Percentiles rank a stretch among this genome's conserved stretches.
These are phyloP conservation scores for Wickerhamomyces hampshirensis DNA, from an alignment of 805 yeast species.

Conservation along the genomic window DNA sequence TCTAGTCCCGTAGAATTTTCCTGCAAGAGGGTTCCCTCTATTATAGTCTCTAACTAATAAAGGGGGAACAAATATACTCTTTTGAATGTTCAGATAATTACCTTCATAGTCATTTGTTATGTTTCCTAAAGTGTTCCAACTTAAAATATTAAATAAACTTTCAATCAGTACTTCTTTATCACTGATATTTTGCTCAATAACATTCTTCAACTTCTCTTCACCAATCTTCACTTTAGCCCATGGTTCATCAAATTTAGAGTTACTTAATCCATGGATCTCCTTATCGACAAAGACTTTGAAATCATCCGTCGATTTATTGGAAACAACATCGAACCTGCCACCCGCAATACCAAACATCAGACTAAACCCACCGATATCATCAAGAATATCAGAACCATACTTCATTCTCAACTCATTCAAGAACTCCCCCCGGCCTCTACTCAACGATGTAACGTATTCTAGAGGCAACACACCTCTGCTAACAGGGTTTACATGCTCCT, in stretches of 20 bases:
- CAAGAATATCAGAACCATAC: constrained; percentile 17
- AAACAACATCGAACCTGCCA: constrained; percentile 26
- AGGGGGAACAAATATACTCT: constrained; percentile 73
- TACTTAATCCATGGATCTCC: constrained; percentile 56
- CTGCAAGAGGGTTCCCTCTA: constrained; percentile 33
- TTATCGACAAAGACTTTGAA: constrained; percentile 27
- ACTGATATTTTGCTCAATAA: constrained; percentile 24
- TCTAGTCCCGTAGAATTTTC: constrained; percentile 75
- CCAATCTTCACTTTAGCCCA: constrained; percentile 76
- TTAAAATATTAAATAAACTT: constrained; percentile 50
- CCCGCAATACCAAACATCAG: constrained; percentile 34
- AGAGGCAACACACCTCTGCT: constrained; percentile 46
- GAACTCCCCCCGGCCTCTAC: constrained; percentile 17
- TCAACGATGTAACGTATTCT: constrained; percentile 29
- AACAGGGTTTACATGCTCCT: constrained; percentile 18
- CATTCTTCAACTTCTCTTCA: constrained; percentile 34
- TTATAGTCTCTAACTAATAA: constrained; percentile 32
- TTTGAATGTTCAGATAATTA: constrained; percentile 40
- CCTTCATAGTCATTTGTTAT: constrained; percentile 26
- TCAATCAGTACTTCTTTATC: constrained; percentile 40
- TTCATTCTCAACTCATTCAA: constrained; percentile 16
- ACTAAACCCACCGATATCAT: constrained; percentile 28
- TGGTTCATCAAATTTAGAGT: constrained; percentile 58
- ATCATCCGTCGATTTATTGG: constrained; percentile 22
- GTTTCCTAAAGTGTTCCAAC: constrained; percentile 35